Base-by-base conservation (phyloP, 352 stramenopile genomes). In the Globisporangium solare region DNA sequence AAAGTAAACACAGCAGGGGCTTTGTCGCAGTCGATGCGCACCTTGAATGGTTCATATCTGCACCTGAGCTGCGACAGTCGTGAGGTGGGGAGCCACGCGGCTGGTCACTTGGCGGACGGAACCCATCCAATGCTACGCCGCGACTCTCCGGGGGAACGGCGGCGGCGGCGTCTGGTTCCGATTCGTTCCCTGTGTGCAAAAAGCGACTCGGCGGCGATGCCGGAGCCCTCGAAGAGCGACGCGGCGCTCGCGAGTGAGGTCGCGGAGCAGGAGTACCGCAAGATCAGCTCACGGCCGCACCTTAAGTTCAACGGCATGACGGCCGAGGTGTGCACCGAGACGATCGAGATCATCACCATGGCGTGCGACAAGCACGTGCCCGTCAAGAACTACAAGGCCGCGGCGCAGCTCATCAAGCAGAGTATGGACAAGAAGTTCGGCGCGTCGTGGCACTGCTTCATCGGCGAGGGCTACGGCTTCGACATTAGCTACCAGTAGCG, bases 401-500 rank as follows among this genome's bases (percentile, higher is more conserved):
- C 86, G 12, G 79, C 87, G 51, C 84, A 96, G 63, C 72, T 96
- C 14, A 98, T 98, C 60, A 98, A 99, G 70, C 89, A 97, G 66
- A 97, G 88, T 31, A 92, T 98, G 71, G 95, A 99, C 77, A 98
- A 99, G 75, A 98, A 98, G 68, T 99, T 98, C 67, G 96, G 93
- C 6, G 77, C 87, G 14, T 96, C 91, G 5, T 98, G 95, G 95
- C 93, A 99, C 68, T 97, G 90, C 67, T 95, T 94, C 56, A 96
- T 99, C 20, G 95, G 93, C 32, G 96, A 98, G 70, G 95, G 95
- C 13, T 99, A 98, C 67, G 94, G 90, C 49, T 98, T 98, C 66
- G 92, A 98, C 63, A 90, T 98, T 55, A 97, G 86, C 62, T 98
- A 98, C 73, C 89, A 98, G 76, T 85, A 97, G 60, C 88, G 92